Base-by-base conservation (phyloP, 768 basidiomycete species). In the Trametes cinnabarina region DNA sequence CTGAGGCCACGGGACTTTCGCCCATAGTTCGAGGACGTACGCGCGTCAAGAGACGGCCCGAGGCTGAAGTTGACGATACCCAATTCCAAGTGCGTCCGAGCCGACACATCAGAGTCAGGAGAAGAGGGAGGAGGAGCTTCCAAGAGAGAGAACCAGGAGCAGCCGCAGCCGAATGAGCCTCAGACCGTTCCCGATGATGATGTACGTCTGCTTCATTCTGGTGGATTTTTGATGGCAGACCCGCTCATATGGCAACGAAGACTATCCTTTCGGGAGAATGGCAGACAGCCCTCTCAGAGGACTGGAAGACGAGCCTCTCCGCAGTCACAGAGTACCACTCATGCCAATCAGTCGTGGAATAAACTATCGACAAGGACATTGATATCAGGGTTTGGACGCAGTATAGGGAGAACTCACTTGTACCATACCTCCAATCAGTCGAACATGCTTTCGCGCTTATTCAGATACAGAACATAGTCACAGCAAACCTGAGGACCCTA, bases 1-100 rank as follows among this genome's bases (percentile, higher is more conserved):
- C 3, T 6, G 25, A 3, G 35, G 4, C 43, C 10, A 48, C 39
- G 28, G 47, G 14, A 6, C 30, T 32, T 32, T 32, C 47, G 25
- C 61, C 39, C 32, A 20, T 59, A 90, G 88, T 90, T 89, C 58
- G 86, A 88, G 65, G 88, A 91, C 66, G 79, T 91, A 55, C 81
- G 79, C 47, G 87, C 86, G 6, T 78, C 82, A 30, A 85, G 86
- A 79, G 82, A 84, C 56, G 79, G 79, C 57, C 79, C 79, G 60
- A 77, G 76, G 57, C 77, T 91, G 30, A 79, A 79, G 58, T 69
- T 91, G 65, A 81, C 82, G 71, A 88, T 89, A 63, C 88, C 88
- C 15, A 73, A 72, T 50, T 53, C 57, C 35, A 60, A 57, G 28
- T 62, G 61, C 39, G 34, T 58, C 22, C 55, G 57, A 25, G 53